Conservation (phyloP, 768 basidiomycete species). For the Boletus eberwhitei region DNA sequence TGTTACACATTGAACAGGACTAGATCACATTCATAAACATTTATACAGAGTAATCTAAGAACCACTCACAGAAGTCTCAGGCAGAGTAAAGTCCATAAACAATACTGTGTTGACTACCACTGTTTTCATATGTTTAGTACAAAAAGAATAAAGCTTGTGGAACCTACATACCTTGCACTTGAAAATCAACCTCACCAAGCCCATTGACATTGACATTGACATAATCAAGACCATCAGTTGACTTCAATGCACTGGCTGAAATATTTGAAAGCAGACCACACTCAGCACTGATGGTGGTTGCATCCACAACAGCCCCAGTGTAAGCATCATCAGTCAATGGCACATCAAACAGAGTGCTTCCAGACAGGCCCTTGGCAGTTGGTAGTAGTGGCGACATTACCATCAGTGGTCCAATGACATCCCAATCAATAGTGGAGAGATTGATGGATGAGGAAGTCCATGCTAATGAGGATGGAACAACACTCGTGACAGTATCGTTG, state of each 20-base stretch:
- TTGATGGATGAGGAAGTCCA: not conserved
- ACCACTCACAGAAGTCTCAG: no score
- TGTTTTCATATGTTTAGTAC: not conserved
- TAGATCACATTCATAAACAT: no score
- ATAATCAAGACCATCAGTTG: rapidly evolving
- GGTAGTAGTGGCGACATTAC: no score
- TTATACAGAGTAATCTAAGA: not conserved
- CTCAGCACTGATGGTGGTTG: no score
- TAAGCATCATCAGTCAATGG: no score
- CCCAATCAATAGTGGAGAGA: not conserved
- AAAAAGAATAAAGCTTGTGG: not conserved
- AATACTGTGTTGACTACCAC: no score
- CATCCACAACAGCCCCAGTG: no score
- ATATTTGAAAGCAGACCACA: slow-evolving; percentile 15
- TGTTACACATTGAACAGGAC: no score
- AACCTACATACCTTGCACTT: not conserved
- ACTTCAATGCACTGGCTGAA: not conserved
- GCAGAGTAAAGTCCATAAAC: no score
- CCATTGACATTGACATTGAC: not conserved
- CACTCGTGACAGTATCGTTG: not conserved
- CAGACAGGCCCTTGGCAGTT: no score
- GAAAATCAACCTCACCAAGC: not conserved
- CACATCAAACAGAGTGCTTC: no score
- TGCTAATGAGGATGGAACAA: not conserved
- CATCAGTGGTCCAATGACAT: no score